Percentiles rank a stretch among this genome's conserved stretches.
These are phyloP conservation scores for Lentinula guzmanii DNA, from an alignment of 768 basidiomycete species.

Conservation along the genomic window DNA sequence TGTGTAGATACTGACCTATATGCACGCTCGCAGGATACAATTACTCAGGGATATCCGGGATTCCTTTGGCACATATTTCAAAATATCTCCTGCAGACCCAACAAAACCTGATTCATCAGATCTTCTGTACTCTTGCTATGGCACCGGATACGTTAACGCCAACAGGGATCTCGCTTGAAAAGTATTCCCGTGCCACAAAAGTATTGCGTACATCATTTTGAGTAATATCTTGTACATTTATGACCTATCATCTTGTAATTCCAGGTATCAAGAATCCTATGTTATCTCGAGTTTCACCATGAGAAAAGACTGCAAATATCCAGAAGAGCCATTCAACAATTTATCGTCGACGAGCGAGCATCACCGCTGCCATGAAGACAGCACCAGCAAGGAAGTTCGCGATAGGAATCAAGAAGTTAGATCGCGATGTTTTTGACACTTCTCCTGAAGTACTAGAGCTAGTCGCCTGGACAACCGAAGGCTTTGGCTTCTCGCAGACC, in stretches of 20 bases:
- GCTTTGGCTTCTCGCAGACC: slow-evolving; percentile 23
- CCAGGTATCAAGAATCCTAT: neutral
- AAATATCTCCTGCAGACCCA: slow-evolving; percentile 62
- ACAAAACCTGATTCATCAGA: slow-evolving; percentile 48
- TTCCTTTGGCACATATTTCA: slow-evolving; percentile 92
- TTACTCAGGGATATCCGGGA: slow-evolving; percentile 77
- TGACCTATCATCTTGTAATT: neutral
- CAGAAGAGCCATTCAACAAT: too few species aligned
- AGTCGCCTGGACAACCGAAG: neutral
- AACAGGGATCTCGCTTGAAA: slow-evolving; percentile 67
- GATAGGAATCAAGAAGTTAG: slow-evolving; percentile 18
- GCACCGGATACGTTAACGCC: slow-evolving; percentile 86
- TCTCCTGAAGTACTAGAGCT: neutral
- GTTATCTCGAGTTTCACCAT: too few species aligned
- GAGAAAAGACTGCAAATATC: too few species aligned
- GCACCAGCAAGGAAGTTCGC: slow-evolving; percentile 40
- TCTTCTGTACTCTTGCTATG: slow-evolving; percentile 84
- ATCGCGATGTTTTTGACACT: neutral
- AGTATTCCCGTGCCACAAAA: neutral
- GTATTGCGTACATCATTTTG: neutral
- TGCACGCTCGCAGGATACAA: slow-evolving; percentile 64
- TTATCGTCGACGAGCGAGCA: neutral
- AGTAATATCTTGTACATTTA: neutral
- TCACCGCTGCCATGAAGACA: slow-evolving; percentile 18
- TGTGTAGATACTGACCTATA: slow-evolving; percentile 7